Evolutionary conservation across 257 asterid species (phyloP).

Genomic region (Lycium barbarum): DNA sequence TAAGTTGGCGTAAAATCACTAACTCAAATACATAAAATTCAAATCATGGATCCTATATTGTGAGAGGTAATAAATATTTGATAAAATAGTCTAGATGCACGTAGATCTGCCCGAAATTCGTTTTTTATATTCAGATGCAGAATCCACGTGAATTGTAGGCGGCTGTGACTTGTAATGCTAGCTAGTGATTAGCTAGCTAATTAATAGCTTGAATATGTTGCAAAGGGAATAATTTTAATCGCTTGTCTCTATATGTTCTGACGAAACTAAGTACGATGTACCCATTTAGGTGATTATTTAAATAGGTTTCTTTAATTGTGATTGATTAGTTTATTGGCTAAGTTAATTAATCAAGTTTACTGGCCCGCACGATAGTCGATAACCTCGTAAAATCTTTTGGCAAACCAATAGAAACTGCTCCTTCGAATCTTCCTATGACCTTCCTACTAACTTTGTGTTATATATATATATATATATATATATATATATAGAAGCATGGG

Average conservation of each 20-base stretch:
- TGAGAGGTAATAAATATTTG: background rate
- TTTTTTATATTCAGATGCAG: background rate
- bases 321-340: background rate
- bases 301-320: background rate
- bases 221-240: background rate
- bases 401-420: background rate
- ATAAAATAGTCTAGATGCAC: no score
- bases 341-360: background rate
- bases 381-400: constrained; percentile 14
- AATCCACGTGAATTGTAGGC: constrained; percentile 25
- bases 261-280: constrained; percentile 16
- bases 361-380: background rate
- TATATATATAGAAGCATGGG: no score
- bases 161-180: background rate
- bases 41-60: background rate
- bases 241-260: background rate
- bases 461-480: background rate
- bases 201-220: background rate
- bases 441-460: background rate
- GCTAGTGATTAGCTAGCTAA: background rate
- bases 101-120: no score
- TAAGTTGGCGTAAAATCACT: background rate
- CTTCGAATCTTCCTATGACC: background rate
- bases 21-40: no score
- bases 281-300: background rate